These are phyloP conservation scores for Suhomyces sp. DNA, from an alignment of 805 yeast genomes.

Conservation along the genomic window DNA sequence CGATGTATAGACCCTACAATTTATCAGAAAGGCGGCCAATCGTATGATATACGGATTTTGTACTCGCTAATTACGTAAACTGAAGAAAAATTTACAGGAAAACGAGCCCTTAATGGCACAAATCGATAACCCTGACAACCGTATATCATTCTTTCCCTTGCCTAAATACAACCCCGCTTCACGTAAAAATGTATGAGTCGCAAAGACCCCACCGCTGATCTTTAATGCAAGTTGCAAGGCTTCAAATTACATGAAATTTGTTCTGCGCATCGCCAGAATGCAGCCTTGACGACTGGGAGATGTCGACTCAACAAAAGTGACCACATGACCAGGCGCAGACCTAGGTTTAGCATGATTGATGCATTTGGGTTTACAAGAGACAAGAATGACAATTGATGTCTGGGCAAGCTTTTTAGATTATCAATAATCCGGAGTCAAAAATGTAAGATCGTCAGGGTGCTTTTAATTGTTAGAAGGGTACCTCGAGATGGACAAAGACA, in stretches of 20 bases:
- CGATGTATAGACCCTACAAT: constrained; percentile 11
- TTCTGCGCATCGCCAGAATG: not conserved
- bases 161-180: not conserved
- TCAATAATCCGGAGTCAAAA: not conserved
- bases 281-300: not conserved
- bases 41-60: not conserved
- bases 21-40: not conserved
- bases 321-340: not conserved
- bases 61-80: not conserved
- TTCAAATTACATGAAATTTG: not conserved
- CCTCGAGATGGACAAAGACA: not conserved
- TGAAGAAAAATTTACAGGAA: not conserved
- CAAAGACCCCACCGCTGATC: not conserved
- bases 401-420: not conserved
- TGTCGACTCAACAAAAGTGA: not conserved
- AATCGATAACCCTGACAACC: not conserved
- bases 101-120: not conserved
- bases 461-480: not conserved
- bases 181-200: not conserved
- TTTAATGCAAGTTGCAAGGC: not conserved
- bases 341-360: not conserved
- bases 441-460: too few relatives aligned
- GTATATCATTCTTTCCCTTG: not conserved
- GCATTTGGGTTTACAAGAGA: not conserved
- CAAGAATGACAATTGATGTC: not conserved